These are phyloP conservation scores for Phyllosticta citrichinensis DNA, from an alignment of 2,329 filamentous ascomycete species.

Conservation along the genomic window DNA sequence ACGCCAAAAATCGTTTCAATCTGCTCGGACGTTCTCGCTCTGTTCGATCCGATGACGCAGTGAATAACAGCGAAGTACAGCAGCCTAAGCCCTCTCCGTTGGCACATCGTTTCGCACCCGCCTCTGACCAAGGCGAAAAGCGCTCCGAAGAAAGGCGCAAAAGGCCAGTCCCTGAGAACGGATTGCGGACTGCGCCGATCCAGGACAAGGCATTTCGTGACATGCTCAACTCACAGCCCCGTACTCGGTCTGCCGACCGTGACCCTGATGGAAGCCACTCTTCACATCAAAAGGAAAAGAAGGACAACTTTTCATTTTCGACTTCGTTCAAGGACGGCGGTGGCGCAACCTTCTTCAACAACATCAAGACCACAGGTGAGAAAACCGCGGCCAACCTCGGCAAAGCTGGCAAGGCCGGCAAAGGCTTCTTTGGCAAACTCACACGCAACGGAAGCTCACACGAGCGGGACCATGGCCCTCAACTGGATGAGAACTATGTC, in stretches of 20 bases:
- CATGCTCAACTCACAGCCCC: conserved; percentile 48
- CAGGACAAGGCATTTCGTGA: conserved; percentile 59
- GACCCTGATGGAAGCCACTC: conserved; percentile 23
- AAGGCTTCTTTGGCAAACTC: conserved; percentile 72
- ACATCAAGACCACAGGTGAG: conserved; percentile 60
- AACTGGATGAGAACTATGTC: conserved; percentile 71
- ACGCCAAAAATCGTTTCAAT: conserved; percentile 16
- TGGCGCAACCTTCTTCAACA: conserved; percentile 58
- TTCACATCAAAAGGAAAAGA: conserved; percentile 15
- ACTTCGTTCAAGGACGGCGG: conserved; percentile 51
- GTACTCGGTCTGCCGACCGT: conserved; percentile 68
- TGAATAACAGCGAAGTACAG: conserved; percentile 11
- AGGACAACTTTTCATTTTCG: conserved; percentile 23
- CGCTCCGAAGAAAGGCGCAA: conserved; percentile 19
- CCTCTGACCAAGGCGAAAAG: conserved; percentile 20
- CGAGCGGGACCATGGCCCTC: conserved; percentile 47
- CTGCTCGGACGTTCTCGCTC: conserved; percentile 34
- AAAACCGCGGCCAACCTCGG: conserved; percentile 60
- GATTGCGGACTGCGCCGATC: conserved; percentile 53
- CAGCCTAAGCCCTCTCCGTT: background rate
- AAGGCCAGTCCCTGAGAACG: conserved; percentile 21
- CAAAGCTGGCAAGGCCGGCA: conserved; percentile 52
- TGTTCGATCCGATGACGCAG: conserved; percentile 32
- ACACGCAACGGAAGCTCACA: conserved; percentile 60
- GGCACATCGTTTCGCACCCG: conserved; percentile 12